Base-by-base conservation (phyloP, 2,329 filamentous ascomycete genomes). In the Anthostomella pinea region DNA sequence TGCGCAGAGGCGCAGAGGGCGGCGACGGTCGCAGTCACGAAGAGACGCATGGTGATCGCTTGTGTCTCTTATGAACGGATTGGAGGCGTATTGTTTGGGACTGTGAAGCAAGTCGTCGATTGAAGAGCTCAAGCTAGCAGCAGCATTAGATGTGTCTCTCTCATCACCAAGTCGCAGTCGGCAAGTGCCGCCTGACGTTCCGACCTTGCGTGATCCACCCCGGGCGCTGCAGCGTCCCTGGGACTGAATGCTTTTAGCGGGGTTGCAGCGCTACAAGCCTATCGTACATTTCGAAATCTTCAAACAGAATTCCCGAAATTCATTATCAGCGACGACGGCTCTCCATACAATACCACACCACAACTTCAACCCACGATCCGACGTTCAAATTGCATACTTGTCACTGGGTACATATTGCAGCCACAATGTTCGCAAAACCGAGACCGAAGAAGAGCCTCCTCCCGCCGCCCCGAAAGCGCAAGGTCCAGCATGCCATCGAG, bases 391-490 rank as follows among this genome's bases (percentile, higher is more conserved):
- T 18, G 14, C 21, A 30, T 11, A 35, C 15, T 23, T 19, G 31
- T 21, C 10, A 32, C 36, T 30, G 19, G 38, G 36, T 29, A 35
- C 37, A 27, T n/a, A n/a, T n/a, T n/a, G n/a, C n/a, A 43, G 23
- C 37, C 30, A 56, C 43, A 24, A 69, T 72, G 56, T 81, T 83
- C 52, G 72, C 73, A 24, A 71, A 70, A 51, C 80, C 80, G 6
- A 69, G 79, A 45, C 65, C 68, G 4, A 81, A 80, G 54, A 80
- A 79, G 58, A 66, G 64, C 9, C 73, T 85, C 35, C 73, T 74
- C 11, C 74, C 77, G 1, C 72, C 72, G 9, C 68, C 67, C n/a
- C 88, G 85, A 65, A 83, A 80, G 56, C 73, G 85, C 48, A 87
- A 85, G 61, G 62, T 64, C 44, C 58, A 72, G 10, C 68, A 71